Conservation (phyloP, 2,329 filamentous ascomycete species). For the Seiridium cupressi region DNA sequence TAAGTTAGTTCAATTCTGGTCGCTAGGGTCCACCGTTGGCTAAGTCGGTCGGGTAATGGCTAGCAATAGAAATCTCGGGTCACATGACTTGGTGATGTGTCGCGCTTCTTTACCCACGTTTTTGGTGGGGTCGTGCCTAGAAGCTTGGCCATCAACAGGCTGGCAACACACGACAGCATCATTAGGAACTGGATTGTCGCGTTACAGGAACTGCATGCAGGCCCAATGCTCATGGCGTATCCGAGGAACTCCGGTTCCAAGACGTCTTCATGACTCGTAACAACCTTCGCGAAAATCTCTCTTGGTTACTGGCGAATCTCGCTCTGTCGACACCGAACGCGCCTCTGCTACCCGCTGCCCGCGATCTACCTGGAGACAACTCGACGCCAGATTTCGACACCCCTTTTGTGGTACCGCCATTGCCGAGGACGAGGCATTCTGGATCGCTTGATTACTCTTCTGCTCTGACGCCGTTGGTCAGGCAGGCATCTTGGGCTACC, state of each 20-base stretch:
- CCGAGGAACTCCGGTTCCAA: conserved; percentile 32
- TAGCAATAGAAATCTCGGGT: background rate
- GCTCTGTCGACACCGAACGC: conserved; percentile 36
- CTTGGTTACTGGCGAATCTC: conserved; percentile 54
- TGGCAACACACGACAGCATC: background rate
- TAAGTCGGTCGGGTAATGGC: background rate
- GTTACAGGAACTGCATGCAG: conserved; percentile 7
- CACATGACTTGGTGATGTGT: conserved; percentile 12
- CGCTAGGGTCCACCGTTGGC: background rate
- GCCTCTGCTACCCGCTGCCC: conserved; percentile 33
- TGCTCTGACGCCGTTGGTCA: conserved; percentile 12
- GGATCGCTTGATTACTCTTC: background rate
- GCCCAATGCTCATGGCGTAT: conserved; percentile 26
- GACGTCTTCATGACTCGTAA: conserved; percentile 60
- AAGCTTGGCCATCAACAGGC: background rate
- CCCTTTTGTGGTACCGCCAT: conserved; percentile 6
- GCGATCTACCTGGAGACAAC: conserved; percentile 20
- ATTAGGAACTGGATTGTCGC: background rate
- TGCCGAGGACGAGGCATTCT: background rate
- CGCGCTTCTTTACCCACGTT: background rate
- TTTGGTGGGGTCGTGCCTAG: conserved; percentile 4
- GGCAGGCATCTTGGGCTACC: conserved; percentile 11
- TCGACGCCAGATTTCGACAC: conserved; percentile 18
- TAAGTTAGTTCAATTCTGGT: background rate
- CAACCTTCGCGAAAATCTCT: conserved; percentile 56